These are phyloP conservation scores for Xylariaceae sp. DNA, from an alignment of 2,329 filamentous ascomycete genomes.

Conservation along the genomic window DNA sequence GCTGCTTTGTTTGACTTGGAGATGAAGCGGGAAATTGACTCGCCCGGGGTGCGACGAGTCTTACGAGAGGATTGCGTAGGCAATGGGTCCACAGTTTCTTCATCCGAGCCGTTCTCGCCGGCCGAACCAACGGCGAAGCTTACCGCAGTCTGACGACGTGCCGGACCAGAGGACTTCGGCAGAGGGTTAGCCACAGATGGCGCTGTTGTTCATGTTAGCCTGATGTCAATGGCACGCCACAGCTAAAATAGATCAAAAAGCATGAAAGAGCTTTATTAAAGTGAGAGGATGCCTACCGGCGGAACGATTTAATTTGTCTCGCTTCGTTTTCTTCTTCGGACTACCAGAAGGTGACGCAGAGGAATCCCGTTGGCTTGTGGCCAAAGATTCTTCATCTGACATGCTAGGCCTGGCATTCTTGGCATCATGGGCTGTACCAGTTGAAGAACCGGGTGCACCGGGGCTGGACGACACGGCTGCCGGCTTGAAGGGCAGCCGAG, in stretches of 20 bases:
- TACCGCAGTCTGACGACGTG: too few species aligned
- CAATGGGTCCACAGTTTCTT: conserved; percentile 21
- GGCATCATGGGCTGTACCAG: conserved; percentile 29
- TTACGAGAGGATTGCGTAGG: conserved; percentile 15
- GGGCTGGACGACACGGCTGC: conserved; percentile 20
- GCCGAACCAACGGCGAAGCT: conserved; percentile 27
- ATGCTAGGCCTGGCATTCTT: conserved; percentile 17
- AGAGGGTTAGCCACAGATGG: conserved; percentile 25
- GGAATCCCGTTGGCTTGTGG: conserved; percentile 4
- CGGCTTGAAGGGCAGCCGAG: conserved; percentile 32
- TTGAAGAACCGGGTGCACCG: conserved; percentile 21
- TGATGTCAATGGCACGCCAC: not conserved
- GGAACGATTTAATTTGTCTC: conserved; percentile 17
- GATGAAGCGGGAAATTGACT: not conserved
- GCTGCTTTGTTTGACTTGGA: conserved; percentile 12
- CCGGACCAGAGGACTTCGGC: conserved; percentile 20
- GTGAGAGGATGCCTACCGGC: conserved; percentile 16
- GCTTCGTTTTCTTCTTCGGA: conserved; percentile 10
- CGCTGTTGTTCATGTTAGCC: conserved; percentile 11
- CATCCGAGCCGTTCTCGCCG: conserved; percentile 22
- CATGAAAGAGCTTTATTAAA: not conserved
- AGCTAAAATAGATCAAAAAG: not conserved
- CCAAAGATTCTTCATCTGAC: conserved; percentile 8
- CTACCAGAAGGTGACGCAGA: conserved; percentile 5
- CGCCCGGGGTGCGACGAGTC: not conserved